A percentile compares a stretch with the other conserved stretches of the same genome.
These are phyloP conservation scores for Podaxis rugospora DNA, from an alignment of 768 basidiomycete genomes.

Conservation along the genomic window DNA sequence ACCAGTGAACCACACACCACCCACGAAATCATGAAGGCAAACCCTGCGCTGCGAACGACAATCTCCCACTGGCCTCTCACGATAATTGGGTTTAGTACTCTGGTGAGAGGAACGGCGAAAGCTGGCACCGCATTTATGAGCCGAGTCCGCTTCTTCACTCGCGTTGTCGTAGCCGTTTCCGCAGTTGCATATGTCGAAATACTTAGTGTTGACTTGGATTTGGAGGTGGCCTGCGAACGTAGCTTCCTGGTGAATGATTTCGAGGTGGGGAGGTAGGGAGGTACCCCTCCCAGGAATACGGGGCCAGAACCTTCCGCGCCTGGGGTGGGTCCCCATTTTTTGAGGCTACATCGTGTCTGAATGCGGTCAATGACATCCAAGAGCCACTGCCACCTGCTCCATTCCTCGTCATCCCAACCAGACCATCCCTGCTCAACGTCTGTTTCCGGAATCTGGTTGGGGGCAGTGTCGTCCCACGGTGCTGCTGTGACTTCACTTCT, in stretches of 20 bases:
- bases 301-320: neutral
- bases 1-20: conserved; percentile 35
- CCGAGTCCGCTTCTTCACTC: conserved; percentile 37
- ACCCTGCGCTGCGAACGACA: conserved; percentile 52
- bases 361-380: conserved; percentile 33
- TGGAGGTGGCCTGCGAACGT: neutral
- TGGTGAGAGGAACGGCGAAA: conserved; percentile 67
- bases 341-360: conserved; percentile 38
- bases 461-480: neutral
- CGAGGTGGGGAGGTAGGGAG: conserved; percentile 2
- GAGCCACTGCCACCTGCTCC: conserved; percentile 6
- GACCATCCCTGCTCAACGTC: neutral
- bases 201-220: conserved; percentile 13
- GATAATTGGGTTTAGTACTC: conserved; percentile 63
- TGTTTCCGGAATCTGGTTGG: neutral
- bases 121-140: conserved; percentile 58
- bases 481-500: neutral
- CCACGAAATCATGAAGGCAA: conserved; percentile 45
- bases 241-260: conserved; percentile 10
- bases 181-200: neutral
- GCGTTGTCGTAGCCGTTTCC: conserved; percentile 18
- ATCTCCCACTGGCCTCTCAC: conserved; percentile 86
- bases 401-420: neutral
- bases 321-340: conserved; percentile 26
- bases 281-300: conserved; percentile 1